Percentiles rank a stretch among this genome's conserved stretches.
phyloP scores from a whole-genome alignment of 306 rosid species.

The Argentina anserina region DNA sequence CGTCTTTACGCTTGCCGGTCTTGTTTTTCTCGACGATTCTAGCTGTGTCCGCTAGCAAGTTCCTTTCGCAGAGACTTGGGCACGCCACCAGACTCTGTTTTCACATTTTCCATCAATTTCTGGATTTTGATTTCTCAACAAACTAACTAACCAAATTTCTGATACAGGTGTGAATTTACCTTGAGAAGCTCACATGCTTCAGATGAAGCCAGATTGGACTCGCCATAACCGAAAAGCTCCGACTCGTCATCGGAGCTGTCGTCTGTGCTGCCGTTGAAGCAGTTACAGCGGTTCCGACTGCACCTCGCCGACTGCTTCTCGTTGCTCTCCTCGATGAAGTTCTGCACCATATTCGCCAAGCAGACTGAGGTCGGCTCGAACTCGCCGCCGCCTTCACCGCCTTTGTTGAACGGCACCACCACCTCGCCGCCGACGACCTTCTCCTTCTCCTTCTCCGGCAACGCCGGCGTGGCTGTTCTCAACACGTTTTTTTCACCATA shows the following conservation, averaged over 20 bases:
- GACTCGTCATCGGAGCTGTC: constrained; percentile 60
- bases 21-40: constrained; percentile 80
- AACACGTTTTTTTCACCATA: too few species aligned
- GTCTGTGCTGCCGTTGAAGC: constrained; percentile 55
- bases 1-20: constrained; percentile 62
- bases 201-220: constrained; percentile 36
- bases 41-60: constrained; percentile 66
- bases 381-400: constrained; percentile 46
- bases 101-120: not conserved
- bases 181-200: constrained; percentile 66
- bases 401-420: constrained; percentile 33
- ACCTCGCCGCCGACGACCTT: constrained; percentile 22
- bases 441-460: constrained; percentile 43
- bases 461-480: constrained; percentile 31
- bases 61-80: constrained; percentile 50
- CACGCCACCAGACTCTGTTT: constrained; percentile 65
- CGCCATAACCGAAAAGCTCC: constrained; percentile 31
- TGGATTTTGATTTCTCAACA: not conserved
- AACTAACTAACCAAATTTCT: not conserved
- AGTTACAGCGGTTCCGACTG: constrained; percentile 63
- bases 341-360: constrained; percentile 80
- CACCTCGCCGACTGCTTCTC: constrained; percentile 52
- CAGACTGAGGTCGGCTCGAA: constrained; percentile 75
- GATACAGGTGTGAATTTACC: constrained; percentile 32
- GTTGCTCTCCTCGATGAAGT: constrained; percentile 68